These are phyloP conservation scores for Cymbopogon flexuosus DNA, from an alignment of 202 grass and related monocot genomes.

Conservation along the genomic window DNA sequence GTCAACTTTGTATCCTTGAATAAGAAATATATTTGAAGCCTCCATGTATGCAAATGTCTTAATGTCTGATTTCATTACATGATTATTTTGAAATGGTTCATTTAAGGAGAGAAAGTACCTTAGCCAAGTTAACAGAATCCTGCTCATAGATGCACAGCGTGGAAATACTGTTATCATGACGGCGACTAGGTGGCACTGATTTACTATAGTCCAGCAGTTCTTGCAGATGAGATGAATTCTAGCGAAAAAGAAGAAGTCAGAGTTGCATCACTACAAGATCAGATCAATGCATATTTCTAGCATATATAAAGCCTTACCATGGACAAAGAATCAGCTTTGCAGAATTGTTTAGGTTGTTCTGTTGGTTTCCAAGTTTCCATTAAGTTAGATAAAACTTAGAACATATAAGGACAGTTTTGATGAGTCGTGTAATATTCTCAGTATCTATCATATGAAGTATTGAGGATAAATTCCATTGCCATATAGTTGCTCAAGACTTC, in stretches of 20 bases:
- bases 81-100: constrained; percentile 10
- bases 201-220: constrained; percentile 83
- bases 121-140: constrained; percentile 61
- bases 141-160: constrained; percentile 70
- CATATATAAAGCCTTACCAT: not conserved
- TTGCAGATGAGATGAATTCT: constrained; percentile 71
- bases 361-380: not conserved
- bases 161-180: constrained; percentile 64
- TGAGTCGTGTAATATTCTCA: not conserved
- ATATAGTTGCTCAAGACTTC: not conserved
- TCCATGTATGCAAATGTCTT: not conserved
- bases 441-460: not conserved
- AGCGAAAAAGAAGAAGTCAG: not conserved
- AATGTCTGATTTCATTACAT: not conserved
- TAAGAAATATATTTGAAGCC: not conserved
- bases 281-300: not conserved
- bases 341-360: not conserved
- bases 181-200: constrained; percentile 41
- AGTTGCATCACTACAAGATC: not conserved
- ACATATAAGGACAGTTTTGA: not conserved
- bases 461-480: not conserved
- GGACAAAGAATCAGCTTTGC: not conserved
- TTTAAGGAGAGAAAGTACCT: constrained; percentile 49
- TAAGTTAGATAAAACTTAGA: not conserved
- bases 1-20: not conserved